Percentiles rank a stretch among this genome's conserved stretches.
phyloP scores from a whole-genome alignment of 495 filamentous ascomycete genomes.

The Aspergillus leporis region DNA sequence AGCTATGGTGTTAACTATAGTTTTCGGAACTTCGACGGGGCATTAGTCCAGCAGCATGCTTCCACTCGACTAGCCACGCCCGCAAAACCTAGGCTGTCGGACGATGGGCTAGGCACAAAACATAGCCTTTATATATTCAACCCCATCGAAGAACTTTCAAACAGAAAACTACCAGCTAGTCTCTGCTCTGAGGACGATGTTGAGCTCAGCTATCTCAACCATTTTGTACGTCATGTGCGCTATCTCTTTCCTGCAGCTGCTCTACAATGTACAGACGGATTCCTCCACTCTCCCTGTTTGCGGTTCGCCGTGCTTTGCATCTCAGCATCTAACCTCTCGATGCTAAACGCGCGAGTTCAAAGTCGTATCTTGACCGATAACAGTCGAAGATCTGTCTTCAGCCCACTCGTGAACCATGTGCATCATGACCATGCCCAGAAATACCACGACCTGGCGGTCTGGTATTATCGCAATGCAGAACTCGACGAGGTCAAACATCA shows the following conservation, averaged over 20 bases:
- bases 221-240: slow-evolving; percentile 13
- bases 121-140: neutral
- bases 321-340: slow-evolving; percentile 19
- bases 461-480: neutral
- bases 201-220: slow-evolving; percentile 5
- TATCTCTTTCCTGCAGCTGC: slow-evolving; percentile 8
- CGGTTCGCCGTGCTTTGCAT: slow-evolving; percentile 16
- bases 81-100: neutral
- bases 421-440: slow-evolving; percentile 11
- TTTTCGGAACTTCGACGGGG: neutral
- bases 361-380: neutral
- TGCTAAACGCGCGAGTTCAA: slow-evolving; percentile 19
- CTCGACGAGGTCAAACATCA: neutral
- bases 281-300: neutral
- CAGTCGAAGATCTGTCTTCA: slow-evolving; percentile 12
- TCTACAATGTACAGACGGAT: neutral
- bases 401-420: slow-evolving; percentile 9
- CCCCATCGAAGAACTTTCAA: no score
- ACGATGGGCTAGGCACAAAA: neutral
- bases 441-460: slow-evolving; percentile 11
- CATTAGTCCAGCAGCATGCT: neutral
- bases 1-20: slow-evolving; percentile 14
- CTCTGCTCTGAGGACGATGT: neutral
- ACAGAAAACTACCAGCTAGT: neutral
- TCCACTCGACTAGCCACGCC: neutral